These are phyloP conservation scores for Ogataea ramenticola DNA, from an alignment of 805 yeast species.

Conservation along the genomic window DNA sequence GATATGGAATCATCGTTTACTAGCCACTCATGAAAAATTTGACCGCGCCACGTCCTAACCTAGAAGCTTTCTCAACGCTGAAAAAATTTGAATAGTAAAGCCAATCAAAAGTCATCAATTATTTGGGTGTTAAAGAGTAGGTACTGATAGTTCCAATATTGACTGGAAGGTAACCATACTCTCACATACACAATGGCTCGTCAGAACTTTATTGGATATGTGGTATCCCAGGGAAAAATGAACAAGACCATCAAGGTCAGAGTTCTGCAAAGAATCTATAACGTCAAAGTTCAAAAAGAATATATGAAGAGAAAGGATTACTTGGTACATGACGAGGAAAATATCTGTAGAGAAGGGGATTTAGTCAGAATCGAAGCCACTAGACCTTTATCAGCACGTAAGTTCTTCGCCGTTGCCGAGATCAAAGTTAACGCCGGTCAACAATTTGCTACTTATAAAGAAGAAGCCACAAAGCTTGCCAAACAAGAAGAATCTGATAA, in stretches of 20 bases:
- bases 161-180: too few species aligned
- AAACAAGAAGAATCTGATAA: conserved; percentile 50
- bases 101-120: too few species aligned
- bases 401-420: conserved; percentile 88
- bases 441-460: conserved; percentile 75
- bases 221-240: conserved; percentile 94
- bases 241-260: conserved; percentile 91
- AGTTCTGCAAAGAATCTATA: conserved; percentile 69
- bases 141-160: too few species aligned
- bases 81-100: not conserved
- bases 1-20: too few species aligned
- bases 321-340: conserved; percentile 90
- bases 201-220: conserved; percentile 88
- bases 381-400: conserved; percentile 75
- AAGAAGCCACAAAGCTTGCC: conserved; percentile 63
- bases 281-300: conserved; percentile 66
- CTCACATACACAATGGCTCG: conserved; percentile 53
- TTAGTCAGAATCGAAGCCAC: conserved; percentile 87
- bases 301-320: conserved; percentile 73
- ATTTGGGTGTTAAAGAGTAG: too few species aligned
- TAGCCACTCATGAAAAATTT: too few species aligned
- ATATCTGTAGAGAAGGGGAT: conserved; percentile 91
- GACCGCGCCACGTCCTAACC: not conserved
- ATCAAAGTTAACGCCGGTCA: conserved; percentile 86
- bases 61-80: not conserved